phyloP scores from a whole-genome alignment of 176 grass and related monocot genomes.

The bread wheat (Triticum aestivum) region DNA sequence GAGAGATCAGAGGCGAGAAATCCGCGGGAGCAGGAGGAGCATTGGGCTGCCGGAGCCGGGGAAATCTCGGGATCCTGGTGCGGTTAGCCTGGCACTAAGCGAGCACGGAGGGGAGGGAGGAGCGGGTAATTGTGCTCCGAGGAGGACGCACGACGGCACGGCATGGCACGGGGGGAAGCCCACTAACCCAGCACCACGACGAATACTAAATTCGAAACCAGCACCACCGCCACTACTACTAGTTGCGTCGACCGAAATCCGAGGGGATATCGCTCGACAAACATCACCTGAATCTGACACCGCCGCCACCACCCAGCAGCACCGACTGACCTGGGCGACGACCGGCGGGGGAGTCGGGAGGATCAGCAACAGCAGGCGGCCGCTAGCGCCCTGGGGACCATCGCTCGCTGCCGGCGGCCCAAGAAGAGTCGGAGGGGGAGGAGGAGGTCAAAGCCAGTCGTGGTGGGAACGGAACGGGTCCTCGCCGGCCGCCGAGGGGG shows the following conservation, averaged over 20 bases:
- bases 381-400: constrained; percentile 24
- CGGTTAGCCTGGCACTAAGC: not conserved
- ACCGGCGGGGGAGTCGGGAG: not conserved
- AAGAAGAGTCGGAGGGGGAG: not conserved
- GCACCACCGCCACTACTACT: not conserved
- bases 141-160: constrained; percentile 13
- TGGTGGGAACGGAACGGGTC: not conserved
- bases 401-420: not conserved
- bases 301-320: too few relatives aligned
- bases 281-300: not conserved
- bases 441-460: not conserved
- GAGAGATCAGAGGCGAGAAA: not conserved
- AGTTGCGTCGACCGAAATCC: constrained; percentile 3
- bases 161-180: not conserved
- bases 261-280: not conserved
- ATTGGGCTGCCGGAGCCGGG: not conserved
- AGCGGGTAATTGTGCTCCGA: not conserved
- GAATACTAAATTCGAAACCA: not conserved
- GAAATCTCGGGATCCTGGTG: not conserved
- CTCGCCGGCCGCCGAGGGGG: not conserved
- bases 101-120: not conserved
- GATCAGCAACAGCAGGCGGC: constrained; percentile 9
- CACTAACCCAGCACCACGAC: constrained; percentile 12
- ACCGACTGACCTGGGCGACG: not conserved
- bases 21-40: not conserved